Base-by-base conservation (phyloP, 1,284 basidiomycete genomes). In the Leccinum proximum region DNA sequence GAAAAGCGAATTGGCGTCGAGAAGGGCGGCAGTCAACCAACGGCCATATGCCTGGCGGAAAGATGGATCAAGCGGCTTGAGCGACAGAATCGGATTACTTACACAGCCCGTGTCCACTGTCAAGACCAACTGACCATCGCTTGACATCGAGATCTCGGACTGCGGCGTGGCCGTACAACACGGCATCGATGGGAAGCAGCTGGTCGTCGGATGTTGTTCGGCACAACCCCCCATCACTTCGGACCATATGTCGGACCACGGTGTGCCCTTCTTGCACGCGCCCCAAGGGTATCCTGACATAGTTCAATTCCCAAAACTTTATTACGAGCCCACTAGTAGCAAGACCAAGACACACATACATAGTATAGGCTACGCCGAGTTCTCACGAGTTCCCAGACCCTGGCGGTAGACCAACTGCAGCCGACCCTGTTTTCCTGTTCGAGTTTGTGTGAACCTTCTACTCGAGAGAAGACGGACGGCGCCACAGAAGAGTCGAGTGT, bases 111-210 rank as follows among this genome's bases (percentile, higher is more conserved):
- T 22, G 22, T 22, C 22, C 22, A 22, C 22, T 84, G 74, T 96
- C 94, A 48, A 95, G 74, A 2, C 93, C 94, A 66, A 93, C 79
- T 2, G 87, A 85, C 88, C 90, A 94, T 37, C 88, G 81, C 68
- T 90, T 88, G 69, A 93, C 77, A 72, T 94, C 91, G 9, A 95
- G 79, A 16, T 91, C 91, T 22, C 91, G 80, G 3, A 82, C 78
- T 4, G 93, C 93, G 6, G 90, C 83, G 71, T 95, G 94, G 0
- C 93, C 94, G 72, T 94, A 96, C 8, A 96, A 77, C n/a, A 93
- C 86, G 22, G 22, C 33, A 84, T 91, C 1, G 87, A 82, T 4
- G 93, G 91, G 69, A 86, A 84, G 72, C 93, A 95, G 4, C 73
- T 72, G 58, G 72, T 68, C 18, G 68, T 62, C 8, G 63, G 58